Base-by-base conservation (phyloP, 148 eudicot genomes). In the Hydrangea macrophylla region DNA sequence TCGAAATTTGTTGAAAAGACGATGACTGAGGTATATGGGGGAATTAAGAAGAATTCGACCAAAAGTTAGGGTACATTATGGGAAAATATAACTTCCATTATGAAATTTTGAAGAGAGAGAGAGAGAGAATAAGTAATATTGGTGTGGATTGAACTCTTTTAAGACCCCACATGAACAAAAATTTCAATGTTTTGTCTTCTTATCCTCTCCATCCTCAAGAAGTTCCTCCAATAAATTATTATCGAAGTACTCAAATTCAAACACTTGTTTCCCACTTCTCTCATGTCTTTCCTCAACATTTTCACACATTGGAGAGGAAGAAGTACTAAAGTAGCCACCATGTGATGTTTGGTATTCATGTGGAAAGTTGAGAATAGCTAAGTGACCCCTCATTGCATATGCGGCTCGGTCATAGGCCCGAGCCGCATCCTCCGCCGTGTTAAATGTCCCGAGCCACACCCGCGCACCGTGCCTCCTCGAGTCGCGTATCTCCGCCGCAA, bases 331-430 rank as follows among this genome's bases (percentile, higher is more conserved):
- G 50, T 54, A 58, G 4, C 71, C 59, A 11, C 78, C 74, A 56
- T 76, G 60, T 8, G 86, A 80, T 75, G 79, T 18, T 51, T 82
- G 78, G 56, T 90, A 88, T 57, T 90, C 96, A 13, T 78, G 65
- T 0, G 96, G 96, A 71, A 90, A 90, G 31, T 90, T 90, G 26
- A 90, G 84, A 40, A 90, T 77, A 9, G 96, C 86, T 65, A 81
- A 73, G 25, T 83, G 85, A 12, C 96, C 96, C 62, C 96, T 80
- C 90, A 88, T 90, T 31, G 60, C 7, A 68, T 85, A 90, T 0
- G 96, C 96, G 20, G 96, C 92, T 65, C 82, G 80, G 30, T 90
- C 96, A 64, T 90, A 90, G 1, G 96, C 96, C 20, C 92, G 64
- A 11, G 96, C 96, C 0, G 96, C 96, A 26, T 90, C 96, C 58